Percentiles rank a stretch among this genome's conserved stretches.
Conservation (phyloP, 495 filamentous ascomycete genomes). For the Elasticomyces elasticus region DNA sequence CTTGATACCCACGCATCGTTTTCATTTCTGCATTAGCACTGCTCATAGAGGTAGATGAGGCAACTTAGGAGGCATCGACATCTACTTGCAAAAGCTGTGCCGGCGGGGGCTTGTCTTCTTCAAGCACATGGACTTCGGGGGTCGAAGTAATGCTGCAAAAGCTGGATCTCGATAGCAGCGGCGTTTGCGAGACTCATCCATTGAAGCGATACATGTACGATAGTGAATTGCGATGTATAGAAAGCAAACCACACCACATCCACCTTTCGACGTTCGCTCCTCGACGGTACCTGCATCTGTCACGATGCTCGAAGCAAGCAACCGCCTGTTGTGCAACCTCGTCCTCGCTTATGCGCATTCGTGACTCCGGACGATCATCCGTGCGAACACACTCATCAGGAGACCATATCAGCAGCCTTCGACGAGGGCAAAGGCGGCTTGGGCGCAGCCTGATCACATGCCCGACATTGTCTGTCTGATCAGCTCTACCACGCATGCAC, state of each 20-base stretch:
- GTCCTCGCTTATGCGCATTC: too few species aligned
- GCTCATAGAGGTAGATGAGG: conserved; percentile 17
- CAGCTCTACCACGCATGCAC: too few species aligned
- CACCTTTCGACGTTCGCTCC: background rate
- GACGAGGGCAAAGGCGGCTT: too few species aligned
- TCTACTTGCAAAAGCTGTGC: conserved; percentile 13
- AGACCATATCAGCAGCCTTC: too few species aligned
- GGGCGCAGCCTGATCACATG: too few species aligned
- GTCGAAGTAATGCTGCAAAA: background rate
- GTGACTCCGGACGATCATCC: conserved; percentile 2
- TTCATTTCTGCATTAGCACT: conserved; percentile 7
- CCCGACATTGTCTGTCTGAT: too few species aligned
- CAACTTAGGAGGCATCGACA: conserved; percentile 5
- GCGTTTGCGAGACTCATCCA: background rate
- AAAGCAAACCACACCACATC: background rate
- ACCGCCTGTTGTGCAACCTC: conserved; percentile 5
- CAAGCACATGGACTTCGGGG: background rate
- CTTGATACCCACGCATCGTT: conserved; percentile 13
- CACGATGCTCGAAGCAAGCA: conserved; percentile 1
- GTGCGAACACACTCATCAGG: too few species aligned
- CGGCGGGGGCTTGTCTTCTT: background rate
- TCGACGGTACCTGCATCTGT: conserved; percentile 3
- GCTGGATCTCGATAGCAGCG: background rate
- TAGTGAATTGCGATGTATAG: background rate
- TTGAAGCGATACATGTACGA: too few species aligned